Evolutionary conservation across 148 eudicot genomes (phyloP), one percentile per base, ranked within the genome.

Genomic region (Silene conica): DNA sequence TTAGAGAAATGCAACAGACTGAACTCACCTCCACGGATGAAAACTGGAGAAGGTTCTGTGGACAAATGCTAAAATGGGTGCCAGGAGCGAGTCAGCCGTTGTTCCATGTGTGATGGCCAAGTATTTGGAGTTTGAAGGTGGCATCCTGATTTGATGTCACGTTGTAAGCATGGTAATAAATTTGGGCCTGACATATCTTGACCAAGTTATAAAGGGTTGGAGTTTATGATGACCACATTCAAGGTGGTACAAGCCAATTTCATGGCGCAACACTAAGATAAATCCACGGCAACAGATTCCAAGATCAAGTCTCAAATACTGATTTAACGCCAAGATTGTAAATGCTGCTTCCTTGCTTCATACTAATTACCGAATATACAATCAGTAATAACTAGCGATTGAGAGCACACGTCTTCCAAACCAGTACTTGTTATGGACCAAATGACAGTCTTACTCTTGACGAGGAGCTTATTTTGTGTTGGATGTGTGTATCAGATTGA

Each of bases 1-100:
- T 89, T 76, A 76, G 72, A 73, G 80, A 75, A 75, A 68, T 83
- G 78, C 66, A 75, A 71, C 77, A 67, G 26, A 72, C 63, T 64
- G 74, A 63, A 56, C 23, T n/a, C 8, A 28, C 57, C 13, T 75
- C 82, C 21, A 71, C 45, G 14, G 67, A 75, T 63, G 69, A 55
- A 58, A 57, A 57, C 2, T 80, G 82, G 82, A 75, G 55, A 71
- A 26, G 25, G 38, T 28, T 80, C 4, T 80, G 67, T 57, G 68
- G 19, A 62, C 50, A 63, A n/a, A 45, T 75, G 75, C 62, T 70
- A 70, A 54, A 62, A 54, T 60, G 67, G 66, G 59, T 79, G 38
- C 63, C 69, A 31, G 73, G 56, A 18, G 68, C 13, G 48, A 69
- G 64, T 71, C 23, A 69, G 15, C 58, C 73, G 28, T 19, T 45